These are phyloP conservation scores for maize (Zea mays) DNA, from an alignment of 176 grass and related monocot genomes.

Conservation along the genomic window Zm-B73-REFERENCE-NAM-5.0 NC_050100.1:109480501-109481000, in stretches of 20 bases:
- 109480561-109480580: neutral
- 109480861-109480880: neutral
- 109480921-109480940: no score
- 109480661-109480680: neutral
- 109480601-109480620: neutral
- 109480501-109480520: no score
- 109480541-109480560: no score
- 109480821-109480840: neutral
- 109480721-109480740: neutral
- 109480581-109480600: neutral
- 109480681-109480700: neutral
- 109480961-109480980: no score
- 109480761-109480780: neutral
- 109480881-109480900: neutral
- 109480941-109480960: no score
- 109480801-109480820: neutral
- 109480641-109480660: neutral
- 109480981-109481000: no score
- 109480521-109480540: no score
- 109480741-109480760: neutral
- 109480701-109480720: neutral
- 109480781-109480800: neutral
- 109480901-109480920: neutral
- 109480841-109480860: neutral
- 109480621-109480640: neutral